Conservation (phyloP, 2,329 filamentous ascomycete species). For the Colletotrichum abscissum region DNA sequence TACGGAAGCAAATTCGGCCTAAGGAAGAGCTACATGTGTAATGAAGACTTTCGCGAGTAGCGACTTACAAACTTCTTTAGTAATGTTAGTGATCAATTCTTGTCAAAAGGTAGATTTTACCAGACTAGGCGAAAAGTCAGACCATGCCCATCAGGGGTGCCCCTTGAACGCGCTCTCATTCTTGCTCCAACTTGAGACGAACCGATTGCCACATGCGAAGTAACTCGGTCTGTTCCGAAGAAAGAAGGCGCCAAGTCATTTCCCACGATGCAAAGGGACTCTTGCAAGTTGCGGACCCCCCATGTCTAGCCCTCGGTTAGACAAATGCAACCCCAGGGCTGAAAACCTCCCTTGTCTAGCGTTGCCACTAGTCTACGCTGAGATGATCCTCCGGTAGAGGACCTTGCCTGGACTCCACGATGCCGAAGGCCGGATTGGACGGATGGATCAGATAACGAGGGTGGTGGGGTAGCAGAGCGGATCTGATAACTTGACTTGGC, state of each 20-base stretch:
- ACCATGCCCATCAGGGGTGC: neutral
- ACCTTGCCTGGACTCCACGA: neutral
- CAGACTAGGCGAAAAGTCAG: conserved; percentile 1
- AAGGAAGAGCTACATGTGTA: neutral
- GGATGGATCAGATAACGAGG: conserved; percentile 29
- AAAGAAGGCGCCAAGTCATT: conserved; percentile 21
- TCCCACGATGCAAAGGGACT: conserved; percentile 16
- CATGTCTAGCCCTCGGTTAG: conserved; percentile 10
- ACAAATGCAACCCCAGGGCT: conserved; percentile 19
- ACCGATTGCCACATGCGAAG: conserved; percentile 7
- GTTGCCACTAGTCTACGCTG: conserved; percentile 14
- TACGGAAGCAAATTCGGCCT: neutral
- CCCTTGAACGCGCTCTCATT: neutral
- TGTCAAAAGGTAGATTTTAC: neutral
- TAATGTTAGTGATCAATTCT: neutral
- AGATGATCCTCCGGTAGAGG: conserved; percentile 14
- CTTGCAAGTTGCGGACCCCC: neutral
- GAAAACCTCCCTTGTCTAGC: neutral
- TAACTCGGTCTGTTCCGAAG: neutral
- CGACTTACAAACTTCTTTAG: neutral
- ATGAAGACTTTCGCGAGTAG: neutral
- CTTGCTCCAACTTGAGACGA: neutral
- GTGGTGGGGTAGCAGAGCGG: neutral
- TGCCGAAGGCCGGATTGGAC: neutral
- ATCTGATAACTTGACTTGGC: conserved; percentile 31